Percentiles rank a stretch among this genome's conserved stretches.
phyloP scores from a whole-genome alignment of 176 grass and related monocot genomes.

The Aegilops longissima region DNA sequence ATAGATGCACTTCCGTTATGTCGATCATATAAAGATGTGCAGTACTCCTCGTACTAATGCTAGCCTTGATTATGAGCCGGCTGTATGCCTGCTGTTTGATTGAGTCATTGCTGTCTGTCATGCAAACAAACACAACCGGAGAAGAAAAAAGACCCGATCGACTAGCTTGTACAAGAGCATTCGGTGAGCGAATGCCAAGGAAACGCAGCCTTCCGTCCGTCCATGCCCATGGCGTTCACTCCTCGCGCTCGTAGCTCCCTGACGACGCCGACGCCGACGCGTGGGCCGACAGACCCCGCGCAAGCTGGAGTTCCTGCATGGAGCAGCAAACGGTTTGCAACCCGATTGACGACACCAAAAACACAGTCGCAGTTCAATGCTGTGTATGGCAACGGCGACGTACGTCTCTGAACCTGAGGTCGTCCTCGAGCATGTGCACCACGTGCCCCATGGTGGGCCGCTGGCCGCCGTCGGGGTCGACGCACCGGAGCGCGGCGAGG shows the following conservation, averaged over 20 bases:
- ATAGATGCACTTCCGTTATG: not conserved
- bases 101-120: no score
- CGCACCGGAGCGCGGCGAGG: constrained; percentile 82
- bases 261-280: constrained; percentile 22
- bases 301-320: constrained; percentile 65
- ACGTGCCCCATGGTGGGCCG: constrained; percentile 87
- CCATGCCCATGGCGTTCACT: constrained; percentile 23
- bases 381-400: not conserved
- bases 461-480: constrained; percentile 66
- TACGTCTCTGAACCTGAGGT: constrained; percentile 58
- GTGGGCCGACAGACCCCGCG: constrained; percentile 41
- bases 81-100: not conserved
- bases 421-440: constrained; percentile 88
- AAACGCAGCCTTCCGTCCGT: not conserved
- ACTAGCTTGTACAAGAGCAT: constrained; percentile 14
- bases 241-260: constrained; percentile 35
- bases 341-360: no score
- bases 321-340: no score
- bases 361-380: no score
- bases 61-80: not conserved
- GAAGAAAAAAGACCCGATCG: constrained; percentile 5
- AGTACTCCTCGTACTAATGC: not conserved
- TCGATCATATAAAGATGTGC: not conserved
- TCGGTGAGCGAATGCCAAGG: not conserved
- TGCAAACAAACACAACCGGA: constrained; percentile 12